A percentile compares a stretch with the other conserved stretches of the same genome.
phyloP scores from a whole-genome alignment of 441 rosid species.

The Arabidopsis lyrata region DNA sequence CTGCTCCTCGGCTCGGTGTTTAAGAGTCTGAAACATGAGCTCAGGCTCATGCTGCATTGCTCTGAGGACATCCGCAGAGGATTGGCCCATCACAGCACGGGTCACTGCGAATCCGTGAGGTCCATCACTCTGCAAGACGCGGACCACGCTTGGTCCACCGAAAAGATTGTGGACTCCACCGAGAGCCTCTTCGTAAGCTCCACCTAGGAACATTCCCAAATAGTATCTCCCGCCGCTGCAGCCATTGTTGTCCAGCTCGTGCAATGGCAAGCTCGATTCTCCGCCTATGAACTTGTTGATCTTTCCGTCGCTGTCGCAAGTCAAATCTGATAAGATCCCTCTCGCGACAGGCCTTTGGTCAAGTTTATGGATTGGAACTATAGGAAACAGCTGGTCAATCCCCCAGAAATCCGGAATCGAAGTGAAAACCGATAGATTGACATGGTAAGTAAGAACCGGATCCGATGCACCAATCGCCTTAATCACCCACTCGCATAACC shows the following conservation, averaged over 20 bases:
- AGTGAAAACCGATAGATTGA: slow-evolving; percentile 87
- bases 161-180: slow-evolving; percentile 97
- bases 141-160: slow-evolving; percentile 92
- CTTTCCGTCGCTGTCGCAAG: slow-evolving; percentile 98
- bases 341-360: slow-evolving; percentile 75
- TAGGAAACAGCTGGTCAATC: slow-evolving; percentile 90
- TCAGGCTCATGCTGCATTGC: slow-evolving; percentile 96
- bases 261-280: slow-evolving; percentile 74
- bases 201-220: slow-evolving; percentile 96
- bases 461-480: slow-evolving; percentile 65
- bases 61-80: slow-evolving; percentile 88
- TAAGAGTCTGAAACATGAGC: slow-evolving; percentile 89
- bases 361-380: slow-evolving; percentile 85
- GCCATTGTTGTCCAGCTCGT: slow-evolving; percentile 56
- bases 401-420: slow-evolving; percentile 99
- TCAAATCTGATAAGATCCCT: slow-evolving; percentile 87
- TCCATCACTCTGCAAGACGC: slow-evolving; percentile 89
- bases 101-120: slow-evolving; percentile 92
- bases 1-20: slow-evolving; percentile 70
- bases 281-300: slow-evolving; percentile 93
- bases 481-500: slow-evolving; percentile 72
- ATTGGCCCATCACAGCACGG: slow-evolving; percentile 75
- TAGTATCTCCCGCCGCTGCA: slow-evolving; percentile 57
- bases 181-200: slow-evolving; percentile 98
- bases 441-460: slow-evolving; percentile 72